Percentiles rank a stretch among this genome's conserved stretches.
Conservation (phyloP, 2,329 filamentous ascomycete species). For the Neonectria hederae region DNA sequence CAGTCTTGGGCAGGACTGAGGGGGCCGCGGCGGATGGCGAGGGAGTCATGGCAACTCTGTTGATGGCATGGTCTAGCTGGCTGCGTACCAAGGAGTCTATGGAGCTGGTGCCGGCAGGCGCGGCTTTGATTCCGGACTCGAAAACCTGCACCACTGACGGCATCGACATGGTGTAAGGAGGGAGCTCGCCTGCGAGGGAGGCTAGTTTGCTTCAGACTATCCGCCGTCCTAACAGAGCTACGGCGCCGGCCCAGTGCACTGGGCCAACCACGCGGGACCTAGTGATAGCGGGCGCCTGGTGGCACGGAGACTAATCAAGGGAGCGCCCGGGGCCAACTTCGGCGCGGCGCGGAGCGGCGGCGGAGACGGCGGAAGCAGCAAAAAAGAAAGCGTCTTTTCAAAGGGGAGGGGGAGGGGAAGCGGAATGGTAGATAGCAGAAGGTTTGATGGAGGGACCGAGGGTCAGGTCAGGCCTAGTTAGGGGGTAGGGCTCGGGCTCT, state of each 20-base stretch:
- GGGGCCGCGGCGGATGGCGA: constrained; percentile 14
- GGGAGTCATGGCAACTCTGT: constrained; percentile 34
- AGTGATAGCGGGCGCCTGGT: constrained; percentile 36
- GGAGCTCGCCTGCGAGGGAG: constrained; percentile 15
- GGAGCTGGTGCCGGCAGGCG: constrained; percentile 28
- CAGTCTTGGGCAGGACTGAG: constrained; percentile 20
- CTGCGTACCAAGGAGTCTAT: constrained; percentile 44
- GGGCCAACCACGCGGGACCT: constrained; percentile 41
- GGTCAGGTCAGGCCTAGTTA: constrained; percentile 7
- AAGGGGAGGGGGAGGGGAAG: constrained; percentile 14
- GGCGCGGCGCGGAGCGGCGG: constrained; percentile 12
- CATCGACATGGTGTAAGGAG: constrained; percentile 38
- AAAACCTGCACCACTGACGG: constrained; percentile 43
- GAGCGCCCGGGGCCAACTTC: constrained; percentile 27
- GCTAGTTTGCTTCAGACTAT: constrained; percentile 30
- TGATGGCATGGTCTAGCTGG: constrained; percentile 41
- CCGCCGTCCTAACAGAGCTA: constrained; percentile 10
- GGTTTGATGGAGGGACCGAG: constrained; percentile 7
- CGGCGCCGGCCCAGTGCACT: constrained; percentile 27
- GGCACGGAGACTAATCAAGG: constrained; percentile 34
- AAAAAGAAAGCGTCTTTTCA: constrained; percentile 28
- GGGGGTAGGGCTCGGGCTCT: constrained; percentile 28
- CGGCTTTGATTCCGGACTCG: constrained; percentile 41
- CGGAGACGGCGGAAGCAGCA: constrained; percentile 34
- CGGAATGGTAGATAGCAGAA: constrained; percentile 4